phyloP scores from a whole-genome alignment of 108 stramenopile genomes.

The Schizochytrium sp. region DNA sequence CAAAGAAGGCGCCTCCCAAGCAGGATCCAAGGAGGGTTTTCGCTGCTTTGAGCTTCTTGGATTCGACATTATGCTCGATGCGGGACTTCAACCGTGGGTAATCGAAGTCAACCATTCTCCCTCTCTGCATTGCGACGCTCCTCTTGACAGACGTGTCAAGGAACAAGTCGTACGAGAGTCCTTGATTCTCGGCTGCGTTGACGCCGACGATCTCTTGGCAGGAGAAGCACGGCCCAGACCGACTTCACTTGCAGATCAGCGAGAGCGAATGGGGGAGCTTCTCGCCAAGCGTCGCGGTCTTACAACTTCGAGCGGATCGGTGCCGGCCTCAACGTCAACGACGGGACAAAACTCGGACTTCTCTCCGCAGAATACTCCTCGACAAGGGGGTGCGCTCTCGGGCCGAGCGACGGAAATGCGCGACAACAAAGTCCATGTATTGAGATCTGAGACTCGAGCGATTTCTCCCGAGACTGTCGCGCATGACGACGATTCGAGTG shows the following conservation, averaged over 20 bases:
- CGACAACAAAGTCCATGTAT: too few relatives aligned
- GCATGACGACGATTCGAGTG: too few relatives aligned
- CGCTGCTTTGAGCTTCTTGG: conserved; percentile 34
- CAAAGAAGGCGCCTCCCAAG: not conserved
- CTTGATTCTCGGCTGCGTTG: not conserved
- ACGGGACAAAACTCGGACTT: too few relatives aligned
- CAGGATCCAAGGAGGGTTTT: conserved; percentile 7
- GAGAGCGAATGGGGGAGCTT: not conserved
- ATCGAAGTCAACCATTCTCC: conserved; percentile 32
- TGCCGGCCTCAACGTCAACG: too few relatives aligned
- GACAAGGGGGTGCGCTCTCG: too few relatives aligned
- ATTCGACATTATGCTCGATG: conserved; percentile 26
- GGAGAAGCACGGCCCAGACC: not conserved
- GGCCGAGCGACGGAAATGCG: too few relatives aligned
- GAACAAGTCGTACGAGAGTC: not conserved
- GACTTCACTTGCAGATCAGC: not conserved
- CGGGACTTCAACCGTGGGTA: not conserved
- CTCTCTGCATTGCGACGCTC: conserved; percentile 9
- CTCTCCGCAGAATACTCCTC: too few relatives aligned
- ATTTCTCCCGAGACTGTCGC: too few relatives aligned
- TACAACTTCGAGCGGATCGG: not conserved
- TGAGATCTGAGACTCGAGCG: too few relatives aligned
- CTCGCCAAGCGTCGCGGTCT: not conserved
- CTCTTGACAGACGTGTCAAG: conserved; percentile 17
- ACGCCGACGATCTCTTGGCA: not conserved